Evolutionary conservation across 768 basidiomycete species (phyloP), one percentile per base, ranked within the genome.

Genomic region (Lepiota brunneoincarnata): DNA sequence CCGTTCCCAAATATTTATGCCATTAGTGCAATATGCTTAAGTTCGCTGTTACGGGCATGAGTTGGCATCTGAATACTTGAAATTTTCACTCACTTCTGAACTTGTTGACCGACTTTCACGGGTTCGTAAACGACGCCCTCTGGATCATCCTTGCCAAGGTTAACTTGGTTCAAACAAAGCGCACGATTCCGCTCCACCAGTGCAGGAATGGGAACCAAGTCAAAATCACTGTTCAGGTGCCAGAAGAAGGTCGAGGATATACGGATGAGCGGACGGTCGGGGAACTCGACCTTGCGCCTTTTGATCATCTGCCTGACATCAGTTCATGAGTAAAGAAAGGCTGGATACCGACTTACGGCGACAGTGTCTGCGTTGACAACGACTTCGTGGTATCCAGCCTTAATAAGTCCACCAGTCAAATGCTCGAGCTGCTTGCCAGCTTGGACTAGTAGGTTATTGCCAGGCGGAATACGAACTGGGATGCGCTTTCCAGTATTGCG

Each of bases 161-260:
- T 69, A 20, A 72, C 43, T n/a, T 70, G 58, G 21, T 75, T 69
- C 9, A 75, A 69, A 44, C 75, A 71, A 35, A 83, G 58, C 6
- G 64, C 66, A 12, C 72, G 70, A 2, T 84, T 82, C 28, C 77
- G 78, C 5, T 72, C 69, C 9, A 67, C 60, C 18, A 95, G 72
- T 0, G 67, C 59, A 6, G 82, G 78, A 2, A 93, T 79, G 2
- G 90, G 84, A 6, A 69, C 72, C n/a, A 94, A 77, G 48, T 90
- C 84, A 54, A 81, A 83, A 66, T 94, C 91, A 1, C 93, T 93
- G 0, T 85, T 91, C 11, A 97, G 78, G 64, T 94, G 93, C 89
- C 90, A 96, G 76, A 97, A 97, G 69, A 95, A 94, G 0, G 94
- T 98, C 1, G 92, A 95, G 2, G 93, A 95, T 59, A 98, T 94